Evolutionary conservation across 176 grass and related monocot species (phyloP), one percentile per base, ranked within the genome.

Genomic region (Neostapfia colusana): DNA sequence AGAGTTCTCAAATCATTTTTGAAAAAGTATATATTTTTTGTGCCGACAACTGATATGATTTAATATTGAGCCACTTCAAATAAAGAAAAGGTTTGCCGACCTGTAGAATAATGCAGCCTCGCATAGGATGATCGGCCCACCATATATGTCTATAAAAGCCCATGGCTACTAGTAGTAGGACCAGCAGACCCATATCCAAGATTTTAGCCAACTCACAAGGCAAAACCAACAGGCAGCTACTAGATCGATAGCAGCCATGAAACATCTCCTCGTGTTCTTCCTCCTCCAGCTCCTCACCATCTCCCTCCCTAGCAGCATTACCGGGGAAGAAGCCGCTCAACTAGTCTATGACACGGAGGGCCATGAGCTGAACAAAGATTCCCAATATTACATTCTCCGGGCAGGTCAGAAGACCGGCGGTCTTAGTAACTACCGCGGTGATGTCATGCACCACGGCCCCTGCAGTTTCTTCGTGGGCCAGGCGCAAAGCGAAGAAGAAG

Each of bases 341-440:
- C 42, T 10, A n/a, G 44, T 77, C 20, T 77, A 51, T 4, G 75
- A 77, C 61, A 77, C 44, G 0, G 60, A 65, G 8, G 46, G 34
- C 12, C 43, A 65, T 6, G 28, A 65, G 12, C 3, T 77, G 45
- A 77, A 12, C 8, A 51, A 44, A 5, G 13, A 37, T 8, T 9
- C 20, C 10, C 1, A 21, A 0, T 77, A 77, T 5, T 65, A 53
- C 62, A 24, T 65, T 37, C 60, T 77, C 61, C 61, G 44, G 5
- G 61, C n/a, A 2, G 8, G 39, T 7, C 20, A 35, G 7, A n/a
- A 35, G 31, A 39, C 11, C 6, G 59, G 61, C 6, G 45, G 75
- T n/a, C 59, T 77, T 31, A 49, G 1, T 21, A 6, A 2, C 28
- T 10, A 1, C 18, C 51, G 0, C 2, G 43, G 41, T 7, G 34